Evolutionary conservation across 23 red algal species (phyloP).

Genomic region (Gracilaria gracilis): DNA sequence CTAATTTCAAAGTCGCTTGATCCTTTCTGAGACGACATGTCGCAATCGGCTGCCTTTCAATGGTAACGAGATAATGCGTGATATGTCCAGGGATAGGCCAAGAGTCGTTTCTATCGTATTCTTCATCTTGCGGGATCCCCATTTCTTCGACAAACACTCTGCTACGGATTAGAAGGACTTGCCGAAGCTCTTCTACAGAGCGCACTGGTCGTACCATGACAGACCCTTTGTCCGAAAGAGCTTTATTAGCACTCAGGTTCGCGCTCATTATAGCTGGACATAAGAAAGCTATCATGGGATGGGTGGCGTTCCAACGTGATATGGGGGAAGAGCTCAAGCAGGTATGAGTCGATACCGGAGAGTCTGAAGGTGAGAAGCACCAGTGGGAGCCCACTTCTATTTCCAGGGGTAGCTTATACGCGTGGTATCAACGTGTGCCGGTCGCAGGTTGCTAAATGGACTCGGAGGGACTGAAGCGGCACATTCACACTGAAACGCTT

Average conservation of each 20-base stretch:
- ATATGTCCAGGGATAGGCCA: slow-evolving; percentile 38
- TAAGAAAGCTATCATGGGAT: slow-evolving; percentile 18
- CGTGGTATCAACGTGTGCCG: too few species aligned
- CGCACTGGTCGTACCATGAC: slow-evolving; percentile 10
- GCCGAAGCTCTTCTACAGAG: slow-evolving; percentile 12
- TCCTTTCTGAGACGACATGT: slow-evolving; percentile 42
- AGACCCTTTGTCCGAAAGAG: neutral
- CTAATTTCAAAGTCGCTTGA: slow-evolving; percentile 21
- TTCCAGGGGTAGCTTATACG: too few species aligned
- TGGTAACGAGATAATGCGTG: slow-evolving; percentile 19
- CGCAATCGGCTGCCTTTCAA: slow-evolving; percentile 37
- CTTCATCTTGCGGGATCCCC: slow-evolving; percentile 16
- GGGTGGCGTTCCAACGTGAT: neutral
- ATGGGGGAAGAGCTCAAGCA: neutral
- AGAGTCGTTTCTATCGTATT: slow-evolving; percentile 17
- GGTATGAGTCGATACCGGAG: too few species aligned
- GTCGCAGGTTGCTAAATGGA: too few species aligned
- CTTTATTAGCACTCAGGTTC: neutral
- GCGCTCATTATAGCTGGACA: slow-evolving; percentile 26
- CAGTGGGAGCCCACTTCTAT: too few species aligned
- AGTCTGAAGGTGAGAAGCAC: too few species aligned
- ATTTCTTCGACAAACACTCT: slow-evolving; percentile 51
- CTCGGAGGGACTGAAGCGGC: too few species aligned
- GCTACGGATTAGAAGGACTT: slow-evolving; percentile 5
- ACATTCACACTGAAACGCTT: too few species aligned